These are phyloP conservation scores for Tolypocladium guangdongense DNA, from an alignment of 2,329 filamentous ascomycete genomes.

Conservation along the genomic window DNA sequence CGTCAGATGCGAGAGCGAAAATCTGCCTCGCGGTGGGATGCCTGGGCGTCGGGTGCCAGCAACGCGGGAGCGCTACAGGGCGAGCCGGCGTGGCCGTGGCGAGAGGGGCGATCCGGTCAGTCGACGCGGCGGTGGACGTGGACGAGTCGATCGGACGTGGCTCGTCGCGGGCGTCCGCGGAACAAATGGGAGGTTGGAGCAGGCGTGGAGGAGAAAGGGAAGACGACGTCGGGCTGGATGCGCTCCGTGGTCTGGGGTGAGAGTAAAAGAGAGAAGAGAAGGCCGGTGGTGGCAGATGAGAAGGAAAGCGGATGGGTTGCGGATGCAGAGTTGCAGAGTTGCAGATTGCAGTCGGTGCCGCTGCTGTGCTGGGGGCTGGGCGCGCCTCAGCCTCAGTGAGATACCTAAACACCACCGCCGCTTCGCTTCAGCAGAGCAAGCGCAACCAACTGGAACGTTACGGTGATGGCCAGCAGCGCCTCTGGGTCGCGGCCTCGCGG, in stretches of 20 bases:
- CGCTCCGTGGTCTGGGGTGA: conserved; percentile 4
- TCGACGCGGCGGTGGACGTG: conserved; percentile 1
- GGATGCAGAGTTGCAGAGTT: conserved; percentile 3
- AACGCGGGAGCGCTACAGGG: conserved; percentile 15
- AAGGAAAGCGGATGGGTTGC: conserved; percentile 3
- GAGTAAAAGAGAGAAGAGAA: conserved; percentile 5
- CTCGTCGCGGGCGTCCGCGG: conserved; percentile 4
- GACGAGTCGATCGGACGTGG: conserved; percentile 5
- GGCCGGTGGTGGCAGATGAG: conserved; percentile 3
- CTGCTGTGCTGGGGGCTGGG: conserved; percentile 8
- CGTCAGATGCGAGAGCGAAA: conserved; percentile 15
- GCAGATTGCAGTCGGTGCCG: not conserved
- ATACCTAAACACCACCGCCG: not conserved
- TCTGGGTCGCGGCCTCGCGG: not conserved
- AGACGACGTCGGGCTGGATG: conserved; percentile 1
- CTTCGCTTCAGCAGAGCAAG: not conserved
- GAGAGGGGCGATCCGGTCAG: conserved; percentile 10
- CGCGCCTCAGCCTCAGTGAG: not conserved
- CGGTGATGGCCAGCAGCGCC: not conserved
- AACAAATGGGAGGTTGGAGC: conserved; percentile 5
- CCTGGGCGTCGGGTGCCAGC: conserved; percentile 16
- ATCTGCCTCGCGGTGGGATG: conserved; percentile 1
- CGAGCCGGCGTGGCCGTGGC: conserved; percentile 22
- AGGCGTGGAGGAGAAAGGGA: not conserved
- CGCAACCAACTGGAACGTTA: not conserved